Base-by-base conservation (phyloP, 2,329 filamentous ascomycete genomes). In the Tolypocladium inflatum region DNA sequence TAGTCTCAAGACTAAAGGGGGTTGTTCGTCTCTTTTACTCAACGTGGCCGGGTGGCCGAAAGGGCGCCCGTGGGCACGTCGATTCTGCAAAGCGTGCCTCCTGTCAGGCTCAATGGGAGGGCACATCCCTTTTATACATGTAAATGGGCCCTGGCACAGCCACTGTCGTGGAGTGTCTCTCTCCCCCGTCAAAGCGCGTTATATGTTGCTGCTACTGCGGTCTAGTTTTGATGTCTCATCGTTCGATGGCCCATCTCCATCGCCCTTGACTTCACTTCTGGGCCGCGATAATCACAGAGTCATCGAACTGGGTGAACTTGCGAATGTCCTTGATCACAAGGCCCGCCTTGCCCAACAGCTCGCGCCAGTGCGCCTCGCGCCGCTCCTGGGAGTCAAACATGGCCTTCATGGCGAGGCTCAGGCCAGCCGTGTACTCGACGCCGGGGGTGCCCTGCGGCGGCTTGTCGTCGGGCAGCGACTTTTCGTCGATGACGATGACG, bases 311-410 rank as follows among this genome's bases (percentile, higher is more conserved):
- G 37, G 63, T 66, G 42, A 62, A 67, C 51, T 59, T 62, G n/a
- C 61, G 59, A 35, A 67, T 63, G 10, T 60, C 61, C 41, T 56
- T 57, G 38, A 69, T 53, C 42, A 57, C 58, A 26, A 68, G 41
- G 10, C 67, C 63, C 7, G 63, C 62, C 43, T 57, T 55, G 8
- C 42, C 54, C 17, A 68, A 17, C 13, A 68, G 41, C 41, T 60
- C 33, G n/a, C 61, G 43, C 65, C 64, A 67, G 21, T 67, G 65
- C 15, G 55, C 53, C 61, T 66, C 63, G 1, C 60, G 60, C 17
- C 66, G 59, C 58, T 68, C 66, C 56, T 62, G 56, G 3, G 62
- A 59, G 53, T 67, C 62, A 51, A 67, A 67, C 58, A 68, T 62
- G 41, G 57, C 58, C 56, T 63, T 61, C 64, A 69, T 68, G 9